These are phyloP conservation scores for Lepidium sativum DNA, from an alignment of 345 rosid species.

Conservation along the genomic window DNA sequence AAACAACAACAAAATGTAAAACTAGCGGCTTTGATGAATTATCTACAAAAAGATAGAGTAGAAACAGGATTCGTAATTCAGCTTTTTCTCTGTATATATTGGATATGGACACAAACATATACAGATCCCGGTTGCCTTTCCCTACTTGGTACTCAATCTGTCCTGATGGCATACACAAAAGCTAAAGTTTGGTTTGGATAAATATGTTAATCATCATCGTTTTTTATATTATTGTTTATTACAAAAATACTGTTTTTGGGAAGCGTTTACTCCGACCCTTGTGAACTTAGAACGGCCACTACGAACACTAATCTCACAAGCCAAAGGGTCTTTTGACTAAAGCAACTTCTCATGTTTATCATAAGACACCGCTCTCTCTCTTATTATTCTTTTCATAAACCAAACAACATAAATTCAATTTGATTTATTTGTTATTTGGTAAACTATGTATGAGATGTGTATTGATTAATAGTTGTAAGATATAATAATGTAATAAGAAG, in stretches of 20 bases:
- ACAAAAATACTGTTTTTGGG: background rate
- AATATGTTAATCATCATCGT: background rate
- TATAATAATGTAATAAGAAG: background rate
- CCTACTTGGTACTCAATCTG: background rate
- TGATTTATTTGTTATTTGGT: background rate
- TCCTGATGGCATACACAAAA: background rate
- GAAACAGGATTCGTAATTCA: background rate
- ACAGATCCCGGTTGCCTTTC: background rate
- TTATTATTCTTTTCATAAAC: background rate
- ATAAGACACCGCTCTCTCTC: constrained; percentile 2
- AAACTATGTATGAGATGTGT: background rate
- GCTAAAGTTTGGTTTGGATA: background rate
- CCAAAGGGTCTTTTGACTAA: background rate
- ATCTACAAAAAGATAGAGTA: background rate
- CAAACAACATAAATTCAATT: background rate
- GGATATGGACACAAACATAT: too few species aligned
- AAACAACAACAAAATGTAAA: background rate
- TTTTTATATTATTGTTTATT: background rate
- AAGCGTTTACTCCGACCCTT: constrained; percentile 15
- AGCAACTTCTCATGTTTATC: constrained; percentile 19
- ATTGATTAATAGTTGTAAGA: background rate
- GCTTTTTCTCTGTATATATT: too few species aligned
- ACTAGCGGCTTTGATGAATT: background rate
- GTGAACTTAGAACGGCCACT: constrained; percentile 12
- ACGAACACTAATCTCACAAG: background rate